Base-by-base conservation (phyloP, 176 grass and related monocot species). In the Zea luxurians region DNA sequence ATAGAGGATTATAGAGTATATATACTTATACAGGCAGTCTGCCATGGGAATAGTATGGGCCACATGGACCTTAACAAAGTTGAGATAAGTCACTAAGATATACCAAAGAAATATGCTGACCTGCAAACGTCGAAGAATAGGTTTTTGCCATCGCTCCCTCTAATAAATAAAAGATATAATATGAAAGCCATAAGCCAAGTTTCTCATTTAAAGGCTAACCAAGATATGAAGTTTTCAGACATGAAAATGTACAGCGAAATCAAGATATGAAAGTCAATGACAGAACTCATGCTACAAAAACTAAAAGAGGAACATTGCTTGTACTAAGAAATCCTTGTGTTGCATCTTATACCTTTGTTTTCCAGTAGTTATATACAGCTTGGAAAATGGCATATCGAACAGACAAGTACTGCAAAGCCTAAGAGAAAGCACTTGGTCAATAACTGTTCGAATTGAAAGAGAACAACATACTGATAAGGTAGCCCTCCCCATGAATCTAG, bases 301-400 rank as follows among this genome's bases (percentile, higher is more conserved):
- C 74, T 71, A 76, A 64, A 73, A 66, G 48, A 45, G n/a, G 74
- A 80, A 45, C 37, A 77, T 71, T 2, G 2, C 40, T 64, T 48
- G 9, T 16, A 60, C 59, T 42, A 54, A 88, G 13, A 66, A 63
- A 72, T 10, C 34, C 52, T 48, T 48, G 45, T 70, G 38, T 11
- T 49, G 7, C 15, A 48, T 54, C 75, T 53, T 43, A 13, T 95
- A 99, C 96, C 96, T 99, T 99, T 46, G 81, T 71, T 89, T 90
- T 95, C 96, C 96, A 99, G 76, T 89, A 95, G 71, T 85, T 95
- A 93, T 93, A 99, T 92, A 99, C 85, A 83, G 90, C 89, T 46
- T 95, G 90, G 74, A 90, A 85, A 83, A 95, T 52, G 5, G 79
- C 80, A 80, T 87, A 82, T 45, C 88, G 78, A 78, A 99, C 83